Percentiles rank a stretch among this genome's conserved stretches.
Conservation (phyloP, 495 filamentous ascomycete genomes). For the Daldinia caldariorum region DNA sequence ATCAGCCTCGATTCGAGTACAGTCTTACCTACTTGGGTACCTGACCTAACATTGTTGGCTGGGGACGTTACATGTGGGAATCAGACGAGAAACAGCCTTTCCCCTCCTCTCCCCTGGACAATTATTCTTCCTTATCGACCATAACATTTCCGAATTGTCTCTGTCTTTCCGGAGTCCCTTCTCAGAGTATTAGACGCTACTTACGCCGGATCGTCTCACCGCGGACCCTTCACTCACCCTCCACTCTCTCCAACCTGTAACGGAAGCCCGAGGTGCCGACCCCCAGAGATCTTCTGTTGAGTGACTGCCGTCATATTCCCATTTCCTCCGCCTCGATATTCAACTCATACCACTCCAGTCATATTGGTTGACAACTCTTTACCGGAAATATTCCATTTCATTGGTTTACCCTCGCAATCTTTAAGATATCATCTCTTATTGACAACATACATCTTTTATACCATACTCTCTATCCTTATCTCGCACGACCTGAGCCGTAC, state of each 20-base stretch:
- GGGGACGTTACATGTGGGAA: constrained; percentile 40
- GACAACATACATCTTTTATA: constrained; percentile 17
- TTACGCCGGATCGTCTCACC: constrained; percentile 17
- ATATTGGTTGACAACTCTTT: constrained; percentile 13
- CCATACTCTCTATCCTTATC: constrained; percentile 5
- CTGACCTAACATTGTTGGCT: constrained; percentile 28
- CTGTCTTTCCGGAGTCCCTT: constrained; percentile 9
- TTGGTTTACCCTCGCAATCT: constrained; percentile 8
- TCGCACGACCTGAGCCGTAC: neutral
- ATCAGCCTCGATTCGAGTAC: constrained; percentile 38
- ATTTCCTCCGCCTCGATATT: constrained; percentile 31
- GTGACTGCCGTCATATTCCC: constrained; percentile 24
- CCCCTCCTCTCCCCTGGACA: constrained; percentile 29
- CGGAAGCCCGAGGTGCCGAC: constrained; percentile 24
- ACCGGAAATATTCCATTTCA: constrained; percentile 15
- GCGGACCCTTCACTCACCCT: neutral
- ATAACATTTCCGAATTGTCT: constrained; percentile 15
- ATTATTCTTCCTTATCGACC: constrained; percentile 33
- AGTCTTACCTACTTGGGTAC: constrained; percentile 31
- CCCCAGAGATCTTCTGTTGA: constrained; percentile 9
- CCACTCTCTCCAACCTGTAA: constrained; percentile 13
- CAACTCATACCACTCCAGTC: constrained; percentile 13
- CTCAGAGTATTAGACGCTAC: constrained; percentile 19
- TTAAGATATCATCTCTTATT: constrained; percentile 12
- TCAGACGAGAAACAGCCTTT: constrained; percentile 31